A percentile compares a stretch with the other conserved stretches of the same genome.
These are phyloP conservation scores for Lentinula lateritia DNA, from an alignment of 768 basidiomycete species.

Conservation along the genomic window DNA sequence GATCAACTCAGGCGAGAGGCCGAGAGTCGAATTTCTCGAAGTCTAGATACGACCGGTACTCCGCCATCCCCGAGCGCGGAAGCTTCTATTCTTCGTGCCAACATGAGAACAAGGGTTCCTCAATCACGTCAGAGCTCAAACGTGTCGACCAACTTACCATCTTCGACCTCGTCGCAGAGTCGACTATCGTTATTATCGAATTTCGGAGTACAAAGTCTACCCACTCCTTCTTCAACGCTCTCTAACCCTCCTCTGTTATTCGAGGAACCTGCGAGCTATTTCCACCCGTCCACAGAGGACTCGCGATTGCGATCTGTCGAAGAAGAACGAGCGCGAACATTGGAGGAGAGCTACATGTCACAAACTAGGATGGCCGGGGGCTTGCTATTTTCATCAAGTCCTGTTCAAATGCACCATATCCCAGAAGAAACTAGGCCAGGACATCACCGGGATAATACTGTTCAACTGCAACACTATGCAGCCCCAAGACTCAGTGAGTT, in stretches of 20 bases:
- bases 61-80: conserved; percentile 1
- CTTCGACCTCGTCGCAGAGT: conserved; percentile 10
- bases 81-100: not conserved
- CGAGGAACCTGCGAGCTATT: conserved; percentile 34
- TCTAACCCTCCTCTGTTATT: conserved; percentile 31
- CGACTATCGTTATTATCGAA: conserved; percentile 36
- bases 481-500: conserved; percentile 20
- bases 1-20: conserved; percentile 8
- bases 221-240: conserved; percentile 27
- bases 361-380: not conserved
- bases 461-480: not conserved
- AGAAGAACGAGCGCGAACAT: not conserved
- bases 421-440: not conserved
- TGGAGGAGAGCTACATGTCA: not conserved
- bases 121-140: conserved; percentile 17
- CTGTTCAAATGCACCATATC: conserved; percentile 1
- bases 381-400: not conserved
- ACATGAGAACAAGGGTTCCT: not conserved
- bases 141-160: conserved; percentile 16
- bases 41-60: conserved; percentile 11
- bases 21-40: conserved; percentile 13
- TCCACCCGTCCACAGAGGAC: conserved; percentile 10
- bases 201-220: conserved; percentile 31
- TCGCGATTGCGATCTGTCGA: not conserved
- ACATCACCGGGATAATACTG: conserved; percentile 1